Conservation (phyloP, 805 yeast genomes). For the Candida montana region DNA sequence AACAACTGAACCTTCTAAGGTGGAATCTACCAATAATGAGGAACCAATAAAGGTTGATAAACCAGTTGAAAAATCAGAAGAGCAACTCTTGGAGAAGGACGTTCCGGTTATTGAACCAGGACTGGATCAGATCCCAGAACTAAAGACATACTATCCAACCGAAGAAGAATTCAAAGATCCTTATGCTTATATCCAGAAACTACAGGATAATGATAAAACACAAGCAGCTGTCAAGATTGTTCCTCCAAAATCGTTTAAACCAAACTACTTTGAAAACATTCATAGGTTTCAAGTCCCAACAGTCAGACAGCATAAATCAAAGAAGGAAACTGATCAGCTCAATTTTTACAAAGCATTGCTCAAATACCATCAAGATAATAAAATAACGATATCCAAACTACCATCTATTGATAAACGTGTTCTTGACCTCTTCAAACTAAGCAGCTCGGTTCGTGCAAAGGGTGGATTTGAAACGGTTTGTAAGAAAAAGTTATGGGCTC, state of each 20-base stretch:
- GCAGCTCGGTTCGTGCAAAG: conserved; percentile 50
- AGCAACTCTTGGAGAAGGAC: too few species aligned
- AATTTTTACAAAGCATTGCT: conserved; percentile 44
- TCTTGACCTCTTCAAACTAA: conserved; percentile 57
- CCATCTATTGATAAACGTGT: conserved; percentile 66
- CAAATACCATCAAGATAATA: conserved; percentile 32
- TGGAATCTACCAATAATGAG: neutral
- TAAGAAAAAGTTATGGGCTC: conserved; percentile 70
- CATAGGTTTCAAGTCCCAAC: conserved; percentile 49
- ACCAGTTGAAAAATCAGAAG: too few species aligned
- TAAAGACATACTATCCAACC: conserved; percentile 29
- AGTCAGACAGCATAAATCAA: conserved; percentile 42
- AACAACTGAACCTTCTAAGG: too few species aligned
- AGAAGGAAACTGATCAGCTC: conserved; percentile 40
- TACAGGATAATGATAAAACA: conserved; percentile 37
- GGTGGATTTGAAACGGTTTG: conserved; percentile 70
- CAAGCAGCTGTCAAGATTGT: conserved; percentile 63
- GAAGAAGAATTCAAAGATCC: conserved; percentile 53
- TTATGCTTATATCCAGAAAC: conserved; percentile 42
- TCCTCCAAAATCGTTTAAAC: conserved; percentile 43
- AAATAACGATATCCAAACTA: conserved; percentile 35
- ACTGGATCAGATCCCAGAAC: neutral
- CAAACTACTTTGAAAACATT: conserved; percentile 32
- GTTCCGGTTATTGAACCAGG: neutral
- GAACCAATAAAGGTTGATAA: too few species aligned